Conservation (phyloP, 192 early-diverging fungal species). For the Rhizophlyctis rosea region DNA sequence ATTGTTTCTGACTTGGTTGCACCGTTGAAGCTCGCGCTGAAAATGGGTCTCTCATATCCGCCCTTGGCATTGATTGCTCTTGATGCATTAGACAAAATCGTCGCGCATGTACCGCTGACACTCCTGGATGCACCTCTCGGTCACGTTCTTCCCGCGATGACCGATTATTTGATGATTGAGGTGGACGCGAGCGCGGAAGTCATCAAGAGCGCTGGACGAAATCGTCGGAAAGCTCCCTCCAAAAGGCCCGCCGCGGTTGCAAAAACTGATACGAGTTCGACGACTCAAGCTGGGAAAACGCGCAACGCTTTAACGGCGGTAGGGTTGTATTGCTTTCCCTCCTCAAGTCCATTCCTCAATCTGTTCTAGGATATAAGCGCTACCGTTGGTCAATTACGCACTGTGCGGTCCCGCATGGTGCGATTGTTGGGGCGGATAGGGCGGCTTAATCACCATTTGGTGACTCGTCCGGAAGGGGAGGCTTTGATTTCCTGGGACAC, state of each 20-base stretch:
- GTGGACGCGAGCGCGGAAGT: slow-evolving; percentile 21
- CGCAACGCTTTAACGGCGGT: too few species aligned
- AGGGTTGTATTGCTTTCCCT: too few species aligned
- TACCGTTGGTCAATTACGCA: slow-evolving; percentile 33
- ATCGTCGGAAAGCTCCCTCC: not conserved
- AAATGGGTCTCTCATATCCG: slow-evolving; percentile 62
- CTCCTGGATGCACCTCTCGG: slow-evolving; percentile 23
- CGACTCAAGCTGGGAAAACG: too few species aligned
- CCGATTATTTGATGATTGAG: slow-evolving; percentile 65
- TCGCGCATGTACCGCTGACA: slow-evolving; percentile 29
- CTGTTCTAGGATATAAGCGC: slow-evolving; percentile 14
- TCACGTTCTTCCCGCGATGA: slow-evolving; percentile 49
- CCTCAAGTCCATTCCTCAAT: too few species aligned
- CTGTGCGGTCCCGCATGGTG: slow-evolving; percentile 60
- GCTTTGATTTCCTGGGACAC: slow-evolving; percentile 68
- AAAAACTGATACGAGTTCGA: not conserved
- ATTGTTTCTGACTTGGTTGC: slow-evolving; percentile 44
- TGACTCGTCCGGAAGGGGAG: not conserved
- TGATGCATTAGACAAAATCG: slow-evolving; percentile 59
- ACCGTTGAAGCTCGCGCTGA: slow-evolving; percentile 62
- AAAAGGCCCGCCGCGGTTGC: not conserved
- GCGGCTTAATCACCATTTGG: slow-evolving; percentile 40
- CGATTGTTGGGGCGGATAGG: slow-evolving; percentile 65
- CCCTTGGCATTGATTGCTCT: slow-evolving; percentile 61
- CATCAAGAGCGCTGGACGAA: slow-evolving; percentile 11